Base-by-base conservation (phyloP, 495 filamentous ascomycete genomes). In the Aspergillus leporis region DNA sequence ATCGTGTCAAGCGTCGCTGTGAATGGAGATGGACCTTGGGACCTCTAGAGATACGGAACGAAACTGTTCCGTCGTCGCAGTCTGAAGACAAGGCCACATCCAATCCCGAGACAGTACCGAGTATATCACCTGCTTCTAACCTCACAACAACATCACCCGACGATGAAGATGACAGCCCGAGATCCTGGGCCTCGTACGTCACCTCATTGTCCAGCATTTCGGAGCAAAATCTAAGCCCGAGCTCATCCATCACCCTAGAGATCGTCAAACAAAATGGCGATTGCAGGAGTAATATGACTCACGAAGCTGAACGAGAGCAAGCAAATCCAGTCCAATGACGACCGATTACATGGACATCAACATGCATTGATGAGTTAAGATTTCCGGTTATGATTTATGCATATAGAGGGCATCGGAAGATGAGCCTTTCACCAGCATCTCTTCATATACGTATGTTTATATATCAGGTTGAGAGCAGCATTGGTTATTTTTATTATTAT, bases 1-100 rank as follows among this genome's bases (percentile, higher is more conserved):
- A 70, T 23, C 76, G 81, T 3, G 66, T 66, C 55, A 85, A 84
- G 55, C 78, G 79, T 22, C 74, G 78, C 5, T 66, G 83, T 19
- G 77, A 83, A 64, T 86, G 83, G 83, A 68, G 71, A 51, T 86
- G 83, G 83, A 86, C 83, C 4, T 62, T 86, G 16, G 81, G 74
- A 0, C 77, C 82, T 7, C 22, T 75, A 5, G 58, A 70, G 3
- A 41, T 58, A 22, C 28, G 40, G 7, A 38, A 58, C 31, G 54
- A 46, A 23, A 49, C 8, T 8, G 28, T 22, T 28, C 41, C 58
- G 21, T 18, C 61, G 31, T 8, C 46, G 14, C 53, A 31, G 18
- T 6, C 53, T 6, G 28, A 48, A 13, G 36, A 57, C 12, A 22
- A 46, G 21, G 46, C 56, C 30, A 25, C 19, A 25, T 31, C 50